phyloP scores from a whole-genome alignment of 352 stramenopile species.

The Pythium utonaiense region DNA sequence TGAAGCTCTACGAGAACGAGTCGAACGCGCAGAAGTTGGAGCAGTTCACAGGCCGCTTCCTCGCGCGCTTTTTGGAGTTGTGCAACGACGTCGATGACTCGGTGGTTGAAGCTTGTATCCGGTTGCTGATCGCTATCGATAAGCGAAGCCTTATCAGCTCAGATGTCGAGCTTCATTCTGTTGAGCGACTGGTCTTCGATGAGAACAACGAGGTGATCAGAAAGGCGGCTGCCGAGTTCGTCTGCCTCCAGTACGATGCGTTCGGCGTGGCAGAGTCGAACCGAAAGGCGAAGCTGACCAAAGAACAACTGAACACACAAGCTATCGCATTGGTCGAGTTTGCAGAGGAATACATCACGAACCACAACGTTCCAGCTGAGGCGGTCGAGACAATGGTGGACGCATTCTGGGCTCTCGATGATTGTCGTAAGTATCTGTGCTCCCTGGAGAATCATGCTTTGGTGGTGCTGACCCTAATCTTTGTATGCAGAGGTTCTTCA shows the following conservation, averaged over 20 bases:
- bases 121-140: constrained; percentile 76
- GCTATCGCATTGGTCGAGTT: constrained; percentile 89
- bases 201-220: constrained; percentile 65
- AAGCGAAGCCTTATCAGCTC: constrained; percentile 78
- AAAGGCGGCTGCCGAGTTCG: constrained; percentile 79
- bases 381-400: constrained; percentile 78
- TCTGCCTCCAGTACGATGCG: constrained; percentile 86
- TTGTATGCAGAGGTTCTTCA: constrained; percentile 65
- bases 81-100: constrained; percentile 76
- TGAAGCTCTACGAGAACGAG: constrained; percentile 80
- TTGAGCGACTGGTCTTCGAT: constrained; percentile 84
- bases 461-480: constrained; percentile 14
- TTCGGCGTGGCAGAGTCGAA: constrained; percentile 78
- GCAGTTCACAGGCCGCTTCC: constrained; percentile 76
- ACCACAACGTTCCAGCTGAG: constrained; percentile 50
- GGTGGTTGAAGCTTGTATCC: constrained; percentile 68
- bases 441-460: neutral
- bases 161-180: constrained; percentile 67
- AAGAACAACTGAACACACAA: constrained; percentile 82
- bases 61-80: constrained; percentile 73
- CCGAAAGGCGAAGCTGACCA: constrained; percentile 59
- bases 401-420: constrained; percentile 81
- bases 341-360: constrained; percentile 79
- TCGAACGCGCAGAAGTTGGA: constrained; percentile 59
- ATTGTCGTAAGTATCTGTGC: constrained; percentile 65